Evolutionary conservation across 2,329 filamentous ascomycete species (phyloP), one percentile per base, ranked within the genome.

Genomic region (Botrytis sinoallii): DNA sequence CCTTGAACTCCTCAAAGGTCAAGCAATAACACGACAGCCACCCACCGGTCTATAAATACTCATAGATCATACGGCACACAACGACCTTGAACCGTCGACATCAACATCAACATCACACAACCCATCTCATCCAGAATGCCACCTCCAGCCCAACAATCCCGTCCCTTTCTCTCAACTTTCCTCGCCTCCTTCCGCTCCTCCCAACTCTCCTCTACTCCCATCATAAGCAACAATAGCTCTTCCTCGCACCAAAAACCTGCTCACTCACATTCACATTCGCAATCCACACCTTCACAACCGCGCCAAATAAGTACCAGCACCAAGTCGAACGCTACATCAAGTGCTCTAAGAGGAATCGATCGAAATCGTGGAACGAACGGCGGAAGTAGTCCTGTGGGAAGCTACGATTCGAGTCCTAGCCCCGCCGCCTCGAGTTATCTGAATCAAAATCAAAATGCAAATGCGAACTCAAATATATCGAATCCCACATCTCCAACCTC

Each of bases 161-260:
- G 80, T 44, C 80, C 80, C 35, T 82, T 82, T 76, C 78, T 82
- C 72, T 75, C 79, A 52, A 79, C 78, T 72, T 80, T 82, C 76
- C 77, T 82, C 60, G 79, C 80, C 20, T 79, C 80, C n/a, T 82
- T 82, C 75, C 74, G 80, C 55, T 79, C 79, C 14, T 80, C 14
- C 65, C 76, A 12, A 55, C 77, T 16, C 75, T 77, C 35, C 74
- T 77, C 25, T 57, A 73, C 44, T 35, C 71, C 66, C 70, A 77
- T 61, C 73, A 76, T 67, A 71, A 75, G 40, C 80, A 79, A 74
- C 77, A 70, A 22, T 38, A 38, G 29, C 38, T 67, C 65, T n/a
- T 35, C 52, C 35, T 71, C 67, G 57, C 42, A 52, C 57, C 71
- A 29, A 55, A 52, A 79, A 14, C 75, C 79, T 4, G 78, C 80